Evolutionary conservation across 148 eudicot genomes (phyloP), one percentile per base, ranked within the genome.

Genomic region (Rhododendron henanense): DNA sequence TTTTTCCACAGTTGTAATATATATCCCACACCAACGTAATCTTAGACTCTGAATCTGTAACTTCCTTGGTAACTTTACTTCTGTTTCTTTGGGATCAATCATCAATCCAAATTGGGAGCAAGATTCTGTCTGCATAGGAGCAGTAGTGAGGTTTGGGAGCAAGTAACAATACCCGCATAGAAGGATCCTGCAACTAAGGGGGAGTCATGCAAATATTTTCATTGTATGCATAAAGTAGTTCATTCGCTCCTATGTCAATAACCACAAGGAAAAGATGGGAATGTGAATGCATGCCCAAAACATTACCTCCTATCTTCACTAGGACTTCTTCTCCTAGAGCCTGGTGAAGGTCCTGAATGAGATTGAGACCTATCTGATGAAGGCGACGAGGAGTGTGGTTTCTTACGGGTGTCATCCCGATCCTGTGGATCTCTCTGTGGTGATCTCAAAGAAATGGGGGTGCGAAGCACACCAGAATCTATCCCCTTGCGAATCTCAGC

Each of bases 341-440:
- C 77, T 19, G 85, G 89, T 18, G 91, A 93, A 79, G 91, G 85
- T 85, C 73, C 91, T 44, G 74, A 84, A 71, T 55, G 73, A 79
- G 87, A 65, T n/a, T 86, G 89, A 63, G 94, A 90, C 84, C 87
- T 90, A 37, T 86, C 61, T 21, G 91, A 89, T 13, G 93, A 89
- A 87, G 94, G 93, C 18, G 97, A 92, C 55, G 89, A 83, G 35
- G 91, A 87, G 80, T 84, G 83, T 71, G 78, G 85, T 79, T 87
- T 91, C 84, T 88, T 87, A 74, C 80, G 88, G 39, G 88, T 85
- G 74, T 78, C 87, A 65, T 82, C 87, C 81, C 83, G 86, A 35
- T 75, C 89, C 53, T 86, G 86, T 69, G 88, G 31, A 67, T 92
- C 98, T 90, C 94, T 93, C 87, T 93, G 94, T 5, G 97, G 94